A percentile compares a stretch with the other conserved stretches of the same genome.
Evolutionary conservation across 495 filamentous ascomycete species (phyloP).

Genomic region (Annulohypoxylon nitens): DNA sequence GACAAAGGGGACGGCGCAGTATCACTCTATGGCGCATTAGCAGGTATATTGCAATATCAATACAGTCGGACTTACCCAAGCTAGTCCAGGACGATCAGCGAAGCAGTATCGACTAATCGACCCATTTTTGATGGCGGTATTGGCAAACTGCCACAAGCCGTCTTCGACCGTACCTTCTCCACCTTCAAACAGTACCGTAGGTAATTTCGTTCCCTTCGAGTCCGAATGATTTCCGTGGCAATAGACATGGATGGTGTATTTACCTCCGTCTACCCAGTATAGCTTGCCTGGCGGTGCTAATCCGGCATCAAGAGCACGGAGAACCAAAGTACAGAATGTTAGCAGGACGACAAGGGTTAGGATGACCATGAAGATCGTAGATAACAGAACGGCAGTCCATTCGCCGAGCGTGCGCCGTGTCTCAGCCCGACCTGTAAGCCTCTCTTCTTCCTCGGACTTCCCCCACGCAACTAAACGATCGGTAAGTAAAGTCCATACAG

Average conservation of each 20-base stretch:
- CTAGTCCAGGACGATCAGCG: constrained; percentile 91
- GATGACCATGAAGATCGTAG: constrained; percentile 75
- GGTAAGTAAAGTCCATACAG: constrained; percentile 57
- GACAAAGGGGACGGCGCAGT: constrained; percentile 93
- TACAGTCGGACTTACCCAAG: constrained; percentile 68
- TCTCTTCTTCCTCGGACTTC: constrained; percentile 90
- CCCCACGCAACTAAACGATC: constrained; percentile 86
- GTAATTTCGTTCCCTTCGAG: constrained; percentile 61
- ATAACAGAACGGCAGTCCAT: constrained; percentile 85
- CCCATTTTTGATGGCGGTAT: constrained; percentile 74
- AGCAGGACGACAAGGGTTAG: constrained; percentile 75
- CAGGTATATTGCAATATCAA: not conserved
- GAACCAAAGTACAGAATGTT: constrained; percentile 80
- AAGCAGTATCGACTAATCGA: constrained; percentile 92
- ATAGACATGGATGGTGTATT: constrained; percentile 86
- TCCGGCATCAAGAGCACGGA: constrained; percentile 80
- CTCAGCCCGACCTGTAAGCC: constrained; percentile 90
- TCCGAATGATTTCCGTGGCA: constrained; percentile 78
- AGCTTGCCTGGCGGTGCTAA: constrained; percentile 76
- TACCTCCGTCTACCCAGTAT: constrained; percentile 82
- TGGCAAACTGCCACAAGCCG: constrained; percentile 77
- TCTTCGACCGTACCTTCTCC: constrained; percentile 83
- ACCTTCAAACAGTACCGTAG: constrained; percentile 86
- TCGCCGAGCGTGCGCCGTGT: constrained; percentile 83
- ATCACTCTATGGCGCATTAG: constrained; percentile 67